These are phyloP conservation scores for Tetradesmus obliquus DNA, from an alignment of 139 green algal genomes.

Conservation along the genomic window DNA sequence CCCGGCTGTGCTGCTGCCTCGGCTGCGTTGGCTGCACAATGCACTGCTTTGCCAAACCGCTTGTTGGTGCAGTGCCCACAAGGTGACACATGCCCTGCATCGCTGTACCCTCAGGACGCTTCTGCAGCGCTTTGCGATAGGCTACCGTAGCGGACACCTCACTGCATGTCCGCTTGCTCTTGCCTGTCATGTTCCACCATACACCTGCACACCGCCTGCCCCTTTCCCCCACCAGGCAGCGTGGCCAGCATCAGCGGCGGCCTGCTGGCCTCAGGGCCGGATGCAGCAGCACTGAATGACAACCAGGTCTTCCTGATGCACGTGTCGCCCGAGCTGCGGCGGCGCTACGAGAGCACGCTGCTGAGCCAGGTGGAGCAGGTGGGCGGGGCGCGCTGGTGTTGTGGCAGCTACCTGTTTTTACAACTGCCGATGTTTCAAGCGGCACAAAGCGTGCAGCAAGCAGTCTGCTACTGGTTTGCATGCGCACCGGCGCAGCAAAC, in stretches of 20 bases:
- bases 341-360: conserved; percentile 66
- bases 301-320: conserved; percentile 70
- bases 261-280: conserved; percentile 2
- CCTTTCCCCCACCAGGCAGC: not conserved
- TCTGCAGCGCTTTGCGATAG: not conserved
- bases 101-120: not conserved
- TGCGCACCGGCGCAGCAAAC: too few species aligned
- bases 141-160: too few species aligned
- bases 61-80: not conserved
- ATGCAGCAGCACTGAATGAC: conserved; percentile 50
- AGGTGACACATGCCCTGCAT: too few species aligned
- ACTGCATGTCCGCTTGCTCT: not conserved
- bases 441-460: not conserved
- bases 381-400: not conserved
- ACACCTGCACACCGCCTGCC: not conserved
- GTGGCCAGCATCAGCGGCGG: conserved; percentile 4
- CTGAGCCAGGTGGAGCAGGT: conserved; percentile 64
- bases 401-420: too few species aligned
- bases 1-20: not conserved
- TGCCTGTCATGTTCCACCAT: not conserved
- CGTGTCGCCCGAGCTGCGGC: conserved; percentile 59
- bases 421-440: too few species aligned
- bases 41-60: not conserved
- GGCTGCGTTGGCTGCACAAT: not conserved
- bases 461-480: not conserved